Base-by-base conservation (phyloP, 805 yeast genomes). In the Zygoascus biomembranicola region DNA sequence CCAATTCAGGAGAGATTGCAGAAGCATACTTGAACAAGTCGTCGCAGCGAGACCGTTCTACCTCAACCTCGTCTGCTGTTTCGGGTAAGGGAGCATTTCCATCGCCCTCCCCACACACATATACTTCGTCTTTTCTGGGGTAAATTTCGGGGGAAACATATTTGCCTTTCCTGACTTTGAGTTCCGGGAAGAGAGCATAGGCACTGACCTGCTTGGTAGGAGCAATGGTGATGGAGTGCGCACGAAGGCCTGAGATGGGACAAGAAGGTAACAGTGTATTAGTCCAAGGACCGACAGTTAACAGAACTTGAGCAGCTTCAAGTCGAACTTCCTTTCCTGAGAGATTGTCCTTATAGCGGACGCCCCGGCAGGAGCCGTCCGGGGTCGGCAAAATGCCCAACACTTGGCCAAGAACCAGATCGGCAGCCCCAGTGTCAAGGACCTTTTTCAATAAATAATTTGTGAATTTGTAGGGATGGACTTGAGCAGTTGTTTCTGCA, bases 281-380 rank as follows among this genome's bases (percentile, higher is more conserved):
- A 2, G 97, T 90, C 99, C 99, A 92, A 11, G 99, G 99, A 0
- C 99, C 99, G 61, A 88, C 87, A 0, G 95, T 75, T 62, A 94
- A 73, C 10, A 92, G 83, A n/a, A 89, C 82, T 61, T 87, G 83
- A 64, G 87, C 88, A 52, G 87, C 94, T 13, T 62, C 65, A 13
- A 90, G 71, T 35, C 52, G 47, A 32, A 54, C 37, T 39, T 35
- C 51, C 39, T 47, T 45, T n/a, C 19, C 39, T 19, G 49, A 20
- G 14, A 16, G 19, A 10, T 37, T 31, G 19, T 49, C 47, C n/a
- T 31, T 54, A 66, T 84, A 90, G n/a, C 74, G 71, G 6, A 89
- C 79, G 19, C 96, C 97, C 16, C 77, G 77, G 8, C 32, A 31
- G 6, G 32, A 26, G 20, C 19, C 49, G 43, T 76, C 76, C 1